Base-by-base conservation (phyloP, 352 stramenopile species). In the Globisporangium alternatum region DNA sequence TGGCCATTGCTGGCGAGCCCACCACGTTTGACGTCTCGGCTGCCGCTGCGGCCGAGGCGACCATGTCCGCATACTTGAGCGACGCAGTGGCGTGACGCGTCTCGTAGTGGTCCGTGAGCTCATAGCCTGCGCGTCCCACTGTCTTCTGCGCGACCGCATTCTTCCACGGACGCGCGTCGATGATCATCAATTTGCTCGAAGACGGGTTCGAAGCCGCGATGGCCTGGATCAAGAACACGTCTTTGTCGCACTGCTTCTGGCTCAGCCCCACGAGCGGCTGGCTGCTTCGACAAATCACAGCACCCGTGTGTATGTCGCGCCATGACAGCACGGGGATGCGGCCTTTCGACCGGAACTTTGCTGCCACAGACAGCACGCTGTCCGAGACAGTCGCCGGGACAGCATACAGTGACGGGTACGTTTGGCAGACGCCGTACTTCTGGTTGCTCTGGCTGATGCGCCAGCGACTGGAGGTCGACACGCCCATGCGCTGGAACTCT, bases 131-230 rank as follows among this genome's bases (percentile, higher is more conserved):
- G 2, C 90, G 83, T 9, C 90, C 93, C 21, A 96, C 83, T 0
- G 89, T 93, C 65, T 96, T 94, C 63, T 98, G 96, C 5, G 86
- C 92, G 5, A 96, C 82, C 2, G 92, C 88, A 52, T 97, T 97
- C 35, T 95, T 90, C 81, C 89, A 95, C 22, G 89, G 90, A 13
- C 92, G 70, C 5, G 89, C 88, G 63, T 98, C 92, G 22, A 97
- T 90, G 59, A 98, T 98, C 35, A 95, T 83, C 30, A 96, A 73
- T 47, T 86, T 90, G 15, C 65, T 89, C 17, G 84, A 93, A 25
- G 81, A 92, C 22, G 83, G 82, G 30, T 95, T 93, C 10, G 83
- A 68, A 0, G 84, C 85, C 19, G 85, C 75, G 55, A 95, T 93
- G 2, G 83, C 82, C 52, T 93, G 83, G 54, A 95, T 91, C 33